A percentile compares a stretch with the other conserved stretches of the same genome.
Conservation (phyloP, 768 basidiomycete species). For the Trametes cingulata region DNA sequence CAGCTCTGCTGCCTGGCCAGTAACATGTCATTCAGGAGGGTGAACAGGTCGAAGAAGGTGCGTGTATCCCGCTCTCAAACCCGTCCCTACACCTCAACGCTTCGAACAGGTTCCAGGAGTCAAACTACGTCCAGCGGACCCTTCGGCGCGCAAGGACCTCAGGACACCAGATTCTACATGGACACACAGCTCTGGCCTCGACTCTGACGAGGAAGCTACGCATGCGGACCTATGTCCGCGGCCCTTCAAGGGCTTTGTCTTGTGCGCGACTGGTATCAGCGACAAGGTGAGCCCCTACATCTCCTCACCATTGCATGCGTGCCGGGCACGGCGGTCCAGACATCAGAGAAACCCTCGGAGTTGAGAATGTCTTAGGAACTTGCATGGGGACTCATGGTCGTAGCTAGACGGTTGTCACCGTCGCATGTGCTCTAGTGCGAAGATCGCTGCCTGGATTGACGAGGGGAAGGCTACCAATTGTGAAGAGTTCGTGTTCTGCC, state of each 20-base stretch:
- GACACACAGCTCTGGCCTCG: slow-evolving; percentile 46
- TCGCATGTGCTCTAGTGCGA: too few relatives aligned
- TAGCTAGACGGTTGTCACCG: too few relatives aligned
- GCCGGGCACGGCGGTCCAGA: neutral
- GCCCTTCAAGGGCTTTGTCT: slow-evolving; percentile 62
- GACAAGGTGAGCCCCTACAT: slow-evolving; percentile 62
- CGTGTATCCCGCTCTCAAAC: neutral
- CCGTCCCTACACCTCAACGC: too few relatives aligned
- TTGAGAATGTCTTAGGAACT: too few relatives aligned
- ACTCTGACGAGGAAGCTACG: slow-evolving; percentile 38
- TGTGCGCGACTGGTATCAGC: slow-evolving; percentile 76
- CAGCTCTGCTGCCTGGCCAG: too few relatives aligned
- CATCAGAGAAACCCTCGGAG: too few relatives aligned
- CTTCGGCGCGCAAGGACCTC: slow-evolving; percentile 38
- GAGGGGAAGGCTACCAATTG: too few relatives aligned
- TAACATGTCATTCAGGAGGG: slow-evolving; percentile 40
- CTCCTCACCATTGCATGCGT: neutral
- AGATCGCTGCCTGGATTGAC: too few relatives aligned
- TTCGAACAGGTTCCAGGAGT: slow-evolving; percentile 72
- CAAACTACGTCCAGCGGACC: slow-evolving; percentile 64
- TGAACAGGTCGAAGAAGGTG: slow-evolving; percentile 71
- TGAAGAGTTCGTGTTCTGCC: too few relatives aligned
- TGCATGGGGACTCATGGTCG: too few relatives aligned
- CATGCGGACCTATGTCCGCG: slow-evolving; percentile 47
- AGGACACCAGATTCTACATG: slow-evolving; percentile 42